Evolutionary conservation across 257 asterid species (phyloP).

Genomic region (Solanum pennellii): DNA sequence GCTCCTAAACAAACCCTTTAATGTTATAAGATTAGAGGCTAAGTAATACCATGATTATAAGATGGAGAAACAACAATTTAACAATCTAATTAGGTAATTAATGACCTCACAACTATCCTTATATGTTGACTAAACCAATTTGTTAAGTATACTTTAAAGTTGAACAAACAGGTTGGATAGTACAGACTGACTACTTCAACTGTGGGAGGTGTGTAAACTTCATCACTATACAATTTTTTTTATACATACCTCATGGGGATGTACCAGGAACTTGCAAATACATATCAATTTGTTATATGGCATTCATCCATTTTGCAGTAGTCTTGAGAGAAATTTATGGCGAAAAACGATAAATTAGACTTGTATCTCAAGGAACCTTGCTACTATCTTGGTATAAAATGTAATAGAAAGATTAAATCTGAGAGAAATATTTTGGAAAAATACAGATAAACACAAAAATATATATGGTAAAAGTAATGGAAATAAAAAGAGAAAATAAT

Average conservation of each 20-base stretch:
- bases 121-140: not conserved
- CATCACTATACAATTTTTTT: not conserved
- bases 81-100: not conserved
- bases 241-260: no score
- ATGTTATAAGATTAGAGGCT: not conserved
- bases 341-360: not conserved
- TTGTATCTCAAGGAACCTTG: not conserved
- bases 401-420: constrained; percentile 15
- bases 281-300: no score
- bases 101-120: not conserved
- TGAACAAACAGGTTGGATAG: not conserved
- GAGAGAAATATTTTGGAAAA: constrained; percentile 25
- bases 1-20: not conserved
- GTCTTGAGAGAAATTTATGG: not conserved
- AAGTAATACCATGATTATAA: not conserved
- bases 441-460: no score
- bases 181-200: not conserved
- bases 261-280: no score
- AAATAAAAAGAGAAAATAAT: no score
- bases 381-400: not conserved
- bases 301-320: not conserved
- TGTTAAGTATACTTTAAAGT: not conserved
- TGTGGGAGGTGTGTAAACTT: not conserved
- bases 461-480: no score
- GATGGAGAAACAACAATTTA: not conserved